A percentile compares a stretch with the other conserved stretches of the same genome.
phyloP scores from a whole-genome alignment of 805 yeast genomes.

The Metschnikowia sp. region DNA sequence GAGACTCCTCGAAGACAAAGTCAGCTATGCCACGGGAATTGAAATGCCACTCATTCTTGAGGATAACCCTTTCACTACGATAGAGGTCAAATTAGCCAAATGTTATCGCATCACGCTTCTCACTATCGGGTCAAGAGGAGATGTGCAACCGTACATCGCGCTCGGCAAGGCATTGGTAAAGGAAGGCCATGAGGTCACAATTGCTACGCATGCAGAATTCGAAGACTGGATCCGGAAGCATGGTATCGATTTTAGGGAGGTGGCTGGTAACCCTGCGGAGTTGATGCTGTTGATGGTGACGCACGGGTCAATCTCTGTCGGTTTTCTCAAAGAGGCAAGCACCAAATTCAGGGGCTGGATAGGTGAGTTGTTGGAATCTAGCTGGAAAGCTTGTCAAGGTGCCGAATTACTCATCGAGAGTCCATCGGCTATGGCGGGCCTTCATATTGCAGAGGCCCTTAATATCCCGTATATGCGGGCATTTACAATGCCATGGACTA shows the following conservation, averaged over 20 bases:
- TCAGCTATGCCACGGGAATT: slow-evolving; percentile 56
- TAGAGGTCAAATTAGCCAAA: slow-evolving; percentile 51
- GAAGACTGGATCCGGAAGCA: slow-evolving; percentile 65
- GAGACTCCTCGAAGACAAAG: slow-evolving; percentile 62
- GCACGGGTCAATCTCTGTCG: slow-evolving; percentile 82
- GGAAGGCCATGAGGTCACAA: slow-evolving; percentile 83
- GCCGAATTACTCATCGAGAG: slow-evolving; percentile 86
- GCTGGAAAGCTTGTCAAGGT: slow-evolving; percentile 87
- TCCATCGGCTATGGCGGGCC: slow-evolving; percentile 95
- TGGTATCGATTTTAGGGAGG: slow-evolving; percentile 63
- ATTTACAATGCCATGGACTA: slow-evolving; percentile 98
- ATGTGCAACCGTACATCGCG: slow-evolving; percentile 94
- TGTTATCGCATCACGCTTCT: slow-evolving; percentile 61
- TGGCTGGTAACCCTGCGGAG: slow-evolving; percentile 93
- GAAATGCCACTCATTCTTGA: slow-evolving; percentile 69
- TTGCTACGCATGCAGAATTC: slow-evolving; percentile 85
- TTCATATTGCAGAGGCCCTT: slow-evolving; percentile 91
- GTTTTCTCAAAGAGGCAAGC: slow-evolving; percentile 80
- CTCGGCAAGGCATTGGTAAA: slow-evolving; percentile 70
- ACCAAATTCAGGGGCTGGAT: slow-evolving; percentile 81
- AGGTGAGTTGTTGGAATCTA: slow-evolving; percentile 58
- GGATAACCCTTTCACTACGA: slow-evolving; percentile 54
- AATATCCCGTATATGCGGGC: slow-evolving; percentile 90
- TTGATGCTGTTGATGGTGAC: slow-evolving; percentile 89
- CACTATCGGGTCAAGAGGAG: slow-evolving; percentile 95